Evolutionary conservation across 1,284 basidiomycete species (phyloP).

Genomic region (Leccinum pachyderme): DNA sequence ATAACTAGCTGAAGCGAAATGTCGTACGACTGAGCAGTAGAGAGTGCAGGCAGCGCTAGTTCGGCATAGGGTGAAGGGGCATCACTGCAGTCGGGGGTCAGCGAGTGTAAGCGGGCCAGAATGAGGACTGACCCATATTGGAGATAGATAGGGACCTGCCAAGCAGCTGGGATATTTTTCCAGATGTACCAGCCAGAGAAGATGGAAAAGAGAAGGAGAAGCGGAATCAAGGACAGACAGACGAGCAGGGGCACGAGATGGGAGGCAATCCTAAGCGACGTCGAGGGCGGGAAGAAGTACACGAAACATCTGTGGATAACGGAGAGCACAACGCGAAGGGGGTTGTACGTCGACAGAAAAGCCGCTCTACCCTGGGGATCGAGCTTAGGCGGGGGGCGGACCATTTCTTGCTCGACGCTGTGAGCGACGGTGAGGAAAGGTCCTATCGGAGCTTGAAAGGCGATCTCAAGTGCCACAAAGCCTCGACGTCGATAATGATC

Average conservation of each 20-base stretch:
- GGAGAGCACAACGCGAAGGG: conserved; percentile 2
- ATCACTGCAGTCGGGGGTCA: conserved; percentile 45
- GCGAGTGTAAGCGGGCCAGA: background rate
- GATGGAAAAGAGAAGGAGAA: conserved; percentile 56
- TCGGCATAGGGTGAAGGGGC: conserved; percentile 60
- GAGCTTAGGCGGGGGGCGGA: conserved; percentile 24
- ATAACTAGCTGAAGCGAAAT: conserved; percentile 64
- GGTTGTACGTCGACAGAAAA: background rate
- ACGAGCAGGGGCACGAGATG: conserved; percentile 61
- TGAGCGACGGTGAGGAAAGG: conserved; percentile 7
- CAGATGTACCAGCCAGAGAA: conserved; percentile 70
- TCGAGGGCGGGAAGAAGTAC: conserved; percentile 45
- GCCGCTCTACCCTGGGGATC: conserved; percentile 11
- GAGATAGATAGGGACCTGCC: conserved; percentile 63
- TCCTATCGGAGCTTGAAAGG: conserved; percentile 26
- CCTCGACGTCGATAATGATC: conserved; percentile 16
- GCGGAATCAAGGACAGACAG: conserved; percentile 58
- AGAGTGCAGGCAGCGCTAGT: conserved; percentile 47
- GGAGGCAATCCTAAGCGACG: conserved; percentile 46
- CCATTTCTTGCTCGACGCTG: conserved; percentile 22
- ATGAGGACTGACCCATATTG: conserved; percentile 66
- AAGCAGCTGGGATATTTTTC: conserved; percentile 63
- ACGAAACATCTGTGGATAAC: conserved; percentile 3
- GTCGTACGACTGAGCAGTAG: conserved; percentile 64
- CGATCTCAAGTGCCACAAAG: background rate